Base-by-base conservation (phyloP, 148 eudicot species). In the Polygonum maritimum region DNA sequence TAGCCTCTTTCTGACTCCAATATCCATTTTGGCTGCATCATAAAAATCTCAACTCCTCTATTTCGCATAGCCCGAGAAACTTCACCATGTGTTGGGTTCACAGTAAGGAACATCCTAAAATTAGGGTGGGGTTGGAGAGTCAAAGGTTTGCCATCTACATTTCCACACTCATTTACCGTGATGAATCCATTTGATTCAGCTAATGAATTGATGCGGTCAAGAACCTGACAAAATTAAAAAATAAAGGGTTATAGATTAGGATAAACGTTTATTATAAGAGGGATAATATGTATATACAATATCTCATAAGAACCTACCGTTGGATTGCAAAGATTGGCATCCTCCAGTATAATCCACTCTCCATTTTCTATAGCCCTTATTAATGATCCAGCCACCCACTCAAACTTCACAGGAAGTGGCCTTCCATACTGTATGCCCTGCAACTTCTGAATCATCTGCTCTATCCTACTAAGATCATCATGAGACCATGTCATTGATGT, bases 11-110 rank as follows among this genome's bases (percentile, higher is more conserved):
- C 80, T 70, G 65, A 78, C 51, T 86, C 76, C 36, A 84, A 73
- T 69, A 88, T 80, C 96, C 96, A 90, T 79, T 84, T 38, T 40
- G 97, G 98, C 74, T 89, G 89, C 97, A 92, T 86, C 89, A 92
- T 62, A 80, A 75, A 87, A 74, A 95, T 85, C 78, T 95, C 99
- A 63, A 92, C 91, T 52, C 97, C 99, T 86, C 99, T 84, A 75
- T 95, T 95, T 76, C 99, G 84, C 99, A 95, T 95, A 60, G 99
- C 99, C 41, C 99, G 88, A 48, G 99, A 95, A 44, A 95, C 90
- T 71, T 92, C 93, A 81, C 99, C 99, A 77, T 81, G 86, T 39
- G 79, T 87, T 38, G 99, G 97, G 81, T 95, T 90, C 38, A 92
- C 92, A 4, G 99, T 95, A 73, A 95, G 94, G 78, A 95, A 95